Evolutionary conservation across 1,284 basidiomycete genomes (phyloP).

Genomic region (Ceratobasidium sp.): DNA sequence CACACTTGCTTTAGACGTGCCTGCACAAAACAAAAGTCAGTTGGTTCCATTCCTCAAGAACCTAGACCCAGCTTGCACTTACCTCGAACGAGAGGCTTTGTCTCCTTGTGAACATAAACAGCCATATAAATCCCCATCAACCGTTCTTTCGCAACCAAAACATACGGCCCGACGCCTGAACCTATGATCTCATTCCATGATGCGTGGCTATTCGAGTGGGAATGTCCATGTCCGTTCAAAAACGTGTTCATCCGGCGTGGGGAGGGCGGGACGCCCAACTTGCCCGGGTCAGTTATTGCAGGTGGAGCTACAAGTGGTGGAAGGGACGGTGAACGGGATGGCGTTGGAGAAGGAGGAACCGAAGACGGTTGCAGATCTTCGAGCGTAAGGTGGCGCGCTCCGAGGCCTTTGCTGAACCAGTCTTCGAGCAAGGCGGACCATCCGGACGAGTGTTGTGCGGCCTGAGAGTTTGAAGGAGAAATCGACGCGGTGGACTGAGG

Average conservation of each 20-base stretch:
- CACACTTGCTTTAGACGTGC: constrained; percentile 74
- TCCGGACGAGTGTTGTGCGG: constrained; percentile 54
- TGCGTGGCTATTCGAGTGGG: constrained; percentile 54
- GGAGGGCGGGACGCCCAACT: neutral
- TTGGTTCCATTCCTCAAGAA: neutral
- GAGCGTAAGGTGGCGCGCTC: constrained; percentile 45
- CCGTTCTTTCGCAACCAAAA: constrained; percentile 82
- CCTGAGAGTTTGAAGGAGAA: no score
- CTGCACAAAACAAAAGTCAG: constrained; percentile 56
- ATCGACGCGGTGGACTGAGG: neutral
- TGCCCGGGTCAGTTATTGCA: neutral
- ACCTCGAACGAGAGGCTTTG: constrained; percentile 69
- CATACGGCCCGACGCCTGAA: constrained; percentile 69
- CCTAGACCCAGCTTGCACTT: no score
- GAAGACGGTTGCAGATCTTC: constrained; percentile 1
- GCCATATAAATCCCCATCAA: constrained; percentile 89
- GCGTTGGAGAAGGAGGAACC: constrained; percentile 15
- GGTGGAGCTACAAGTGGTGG: constrained; percentile 21
- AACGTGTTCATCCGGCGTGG: constrained; percentile 35
- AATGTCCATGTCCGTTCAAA: constrained; percentile 43
- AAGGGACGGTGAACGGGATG: constrained; percentile 44
- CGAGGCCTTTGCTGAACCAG: constrained; percentile 68
- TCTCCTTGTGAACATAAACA: constrained; percentile 74
- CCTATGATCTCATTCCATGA: constrained; percentile 54
- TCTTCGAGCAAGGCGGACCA: constrained; percentile 80